A percentile compares a stretch with the other conserved stretches of the same genome.
These are phyloP conservation scores for Cladorrhinum sp. DNA, from an alignment of 2,329 filamentous ascomycete genomes.

Conservation along the genomic window DNA sequence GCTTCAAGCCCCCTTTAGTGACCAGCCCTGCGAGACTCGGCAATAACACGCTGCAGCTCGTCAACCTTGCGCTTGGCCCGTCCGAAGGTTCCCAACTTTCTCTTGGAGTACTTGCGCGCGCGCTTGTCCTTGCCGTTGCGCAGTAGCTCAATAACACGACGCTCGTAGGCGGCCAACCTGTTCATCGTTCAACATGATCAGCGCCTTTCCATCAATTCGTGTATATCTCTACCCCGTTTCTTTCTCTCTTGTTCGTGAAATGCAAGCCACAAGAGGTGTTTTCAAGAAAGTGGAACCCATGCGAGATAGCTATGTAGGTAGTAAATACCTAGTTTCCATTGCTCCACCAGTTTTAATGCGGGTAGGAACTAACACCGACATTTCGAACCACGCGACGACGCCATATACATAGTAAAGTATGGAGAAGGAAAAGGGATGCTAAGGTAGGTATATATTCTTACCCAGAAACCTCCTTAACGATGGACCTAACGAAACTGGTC, in stretches of 20 bases:
- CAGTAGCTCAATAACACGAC: slow-evolving; percentile 97
- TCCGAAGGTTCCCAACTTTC: slow-evolving; percentile 98
- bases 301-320: no score
- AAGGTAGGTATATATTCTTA: slow-evolving; percentile 38
- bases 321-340: no score
- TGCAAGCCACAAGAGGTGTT: no score
- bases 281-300: no score
- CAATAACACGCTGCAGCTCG: slow-evolving; percentile 96
- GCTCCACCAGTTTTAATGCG: no score
- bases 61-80: slow-evolving; percentile 99
- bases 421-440: background rate
- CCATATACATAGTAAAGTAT: no score
- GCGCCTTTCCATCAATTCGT: background rate
- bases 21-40: slow-evolving; percentile 74
- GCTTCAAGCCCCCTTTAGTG: slow-evolving; percentile 50
- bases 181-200: background rate
- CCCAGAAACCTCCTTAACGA: slow-evolving; percentile 98
- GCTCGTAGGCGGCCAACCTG: slow-evolving; percentile 91
- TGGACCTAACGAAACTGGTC: slow-evolving; percentile 92
- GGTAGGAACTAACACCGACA: no score
- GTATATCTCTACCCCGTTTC: no score
- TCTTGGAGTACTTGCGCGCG: slow-evolving; percentile 98
- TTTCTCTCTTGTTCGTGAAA: background rate
- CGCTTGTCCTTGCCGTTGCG: slow-evolving; percentile 99
- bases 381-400: no score